These are phyloP conservation scores for Podaxis sp. DNA, from an alignment of 768 basidiomycete species.

Conservation along the genomic window DNA sequence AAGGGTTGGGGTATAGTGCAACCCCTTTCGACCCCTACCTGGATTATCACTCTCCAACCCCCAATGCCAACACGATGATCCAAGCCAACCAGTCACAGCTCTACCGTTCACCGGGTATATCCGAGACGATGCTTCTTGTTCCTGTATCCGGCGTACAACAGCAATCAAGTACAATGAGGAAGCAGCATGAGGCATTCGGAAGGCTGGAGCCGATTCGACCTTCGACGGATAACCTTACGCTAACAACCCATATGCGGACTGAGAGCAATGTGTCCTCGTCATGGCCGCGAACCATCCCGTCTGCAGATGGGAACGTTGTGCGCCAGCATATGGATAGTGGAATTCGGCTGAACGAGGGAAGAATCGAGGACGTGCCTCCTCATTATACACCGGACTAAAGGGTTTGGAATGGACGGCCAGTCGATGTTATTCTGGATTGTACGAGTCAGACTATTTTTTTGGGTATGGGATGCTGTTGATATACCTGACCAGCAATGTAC, in stretches of 20 bases:
- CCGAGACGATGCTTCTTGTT: background rate
- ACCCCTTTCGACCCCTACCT: background rate
- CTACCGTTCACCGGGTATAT: background rate
- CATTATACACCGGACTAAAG: background rate
- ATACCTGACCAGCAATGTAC: background rate
- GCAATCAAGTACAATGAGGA: background rate
- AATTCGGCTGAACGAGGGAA: background rate
- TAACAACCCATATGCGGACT: background rate
- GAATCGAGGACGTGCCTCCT: constrained; percentile 1
- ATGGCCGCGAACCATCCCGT: background rate
- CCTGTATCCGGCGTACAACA: background rate
- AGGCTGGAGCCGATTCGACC: background rate
- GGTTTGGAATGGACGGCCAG: background rate
- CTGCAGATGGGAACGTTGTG: background rate
- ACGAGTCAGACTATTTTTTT: background rate
- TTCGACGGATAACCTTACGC: background rate
- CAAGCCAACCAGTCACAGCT: background rate
- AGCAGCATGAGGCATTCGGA: background rate
- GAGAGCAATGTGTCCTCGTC: background rate
- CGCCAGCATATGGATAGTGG: constrained; percentile 5
- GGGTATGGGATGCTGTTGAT: background rate
- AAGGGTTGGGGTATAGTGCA: background rate
- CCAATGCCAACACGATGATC: background rate
- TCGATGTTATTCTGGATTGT: background rate
- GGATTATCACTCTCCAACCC: background rate